These are phyloP conservation scores for Fusarium palustre DNA, from an alignment of 2,329 filamentous ascomycete species.

Conservation along the genomic window DNA sequence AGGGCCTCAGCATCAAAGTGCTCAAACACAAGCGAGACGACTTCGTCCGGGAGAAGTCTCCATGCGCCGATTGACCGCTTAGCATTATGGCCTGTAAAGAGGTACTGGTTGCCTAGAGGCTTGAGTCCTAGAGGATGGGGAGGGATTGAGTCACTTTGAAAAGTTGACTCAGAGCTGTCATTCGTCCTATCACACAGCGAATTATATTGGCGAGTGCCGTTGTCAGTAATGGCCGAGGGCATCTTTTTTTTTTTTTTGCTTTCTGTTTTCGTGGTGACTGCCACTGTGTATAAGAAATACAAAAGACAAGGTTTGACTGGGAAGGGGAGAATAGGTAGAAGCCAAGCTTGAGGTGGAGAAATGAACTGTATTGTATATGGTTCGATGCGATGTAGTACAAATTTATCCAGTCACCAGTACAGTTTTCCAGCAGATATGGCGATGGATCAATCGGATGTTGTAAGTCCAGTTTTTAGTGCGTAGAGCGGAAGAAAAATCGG, in stretches of 20 bases:
- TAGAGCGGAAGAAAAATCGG: slow-evolving; percentile 38
- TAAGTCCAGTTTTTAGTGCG: slow-evolving; percentile 30
- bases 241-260: slow-evolving; percentile 17
- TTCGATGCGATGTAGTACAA: slow-evolving; percentile 26
- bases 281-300: not conserved
- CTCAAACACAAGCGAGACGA: slow-evolving; percentile 81
- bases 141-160: slow-evolving; percentile 67
- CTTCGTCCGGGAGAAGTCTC: slow-evolving; percentile 79
- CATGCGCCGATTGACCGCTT: slow-evolving; percentile 75
- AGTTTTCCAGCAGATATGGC: slow-evolving; percentile 9
- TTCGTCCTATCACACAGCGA: slow-evolving; percentile 40
- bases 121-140: slow-evolving; percentile 86
- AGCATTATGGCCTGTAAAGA: slow-evolving; percentile 74
- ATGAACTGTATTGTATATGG: not conserved
- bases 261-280: not conserved
- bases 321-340: not conserved
- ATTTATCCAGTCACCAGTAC: slow-evolving; percentile 9
- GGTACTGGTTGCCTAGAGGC: slow-evolving; percentile 84
- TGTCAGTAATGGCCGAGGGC: slow-evolving; percentile 36
- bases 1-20: slow-evolving; percentile 74
- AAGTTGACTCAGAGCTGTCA: slow-evolving; percentile 45
- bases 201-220: slow-evolving; percentile 24
- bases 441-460: slow-evolving; percentile 6
- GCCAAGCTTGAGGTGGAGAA: slow-evolving; percentile 14
- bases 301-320: not conserved